Evolutionary conservation across 495 filamentous ascomycete species (phyloP).

Genomic region (Wilcoxina mikolae): DNA sequence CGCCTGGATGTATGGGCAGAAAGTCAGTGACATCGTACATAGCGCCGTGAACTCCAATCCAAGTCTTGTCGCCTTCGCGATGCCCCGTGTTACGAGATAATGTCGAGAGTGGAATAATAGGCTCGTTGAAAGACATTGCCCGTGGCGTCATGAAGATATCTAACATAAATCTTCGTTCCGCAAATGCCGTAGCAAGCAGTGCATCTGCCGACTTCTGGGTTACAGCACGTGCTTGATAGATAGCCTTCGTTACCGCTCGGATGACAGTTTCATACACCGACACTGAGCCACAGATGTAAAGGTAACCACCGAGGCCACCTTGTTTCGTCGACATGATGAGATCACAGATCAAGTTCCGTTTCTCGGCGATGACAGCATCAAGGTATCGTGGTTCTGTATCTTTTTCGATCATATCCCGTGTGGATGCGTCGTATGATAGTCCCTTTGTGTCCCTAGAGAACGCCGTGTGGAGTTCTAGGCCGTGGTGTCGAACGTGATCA

Average conservation of each 20-base stretch:
- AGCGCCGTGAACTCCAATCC: conserved; percentile 39
- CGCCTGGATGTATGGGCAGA: conserved; percentile 37
- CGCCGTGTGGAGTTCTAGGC: conserved; percentile 37
- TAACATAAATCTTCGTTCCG: conserved; percentile 40
- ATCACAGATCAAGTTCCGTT: conserved; percentile 35
- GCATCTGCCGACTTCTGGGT: conserved; percentile 35
- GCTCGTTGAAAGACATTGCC: conserved; percentile 35
- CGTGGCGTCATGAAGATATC: conserved; percentile 43
- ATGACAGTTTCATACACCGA: conserved; percentile 40
- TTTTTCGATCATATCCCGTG: conserved; percentile 33
- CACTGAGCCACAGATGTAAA: conserved; percentile 41
- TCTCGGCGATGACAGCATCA: conserved; percentile 36
- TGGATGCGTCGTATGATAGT: conserved; percentile 33
- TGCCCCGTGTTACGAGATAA: conserved; percentile 38
- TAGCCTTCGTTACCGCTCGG: conserved; percentile 36
- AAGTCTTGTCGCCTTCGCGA: conserved; percentile 35
- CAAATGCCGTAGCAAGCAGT: conserved; percentile 38
- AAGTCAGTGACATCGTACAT: conserved; percentile 41
- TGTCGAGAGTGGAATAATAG: conserved; percentile 36
- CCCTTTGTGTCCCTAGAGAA: conserved; percentile 37
- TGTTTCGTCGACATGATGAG: conserved; percentile 41
- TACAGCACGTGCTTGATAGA: conserved; percentile 37
- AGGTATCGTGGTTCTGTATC: conserved; percentile 39
- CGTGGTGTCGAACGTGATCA: conserved; percentile 34
- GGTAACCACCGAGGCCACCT: conserved; percentile 37